These are phyloP conservation scores for Rhodocollybia butyracea DNA, from an alignment of 768 basidiomycete genomes.

Conservation along the genomic window DNA sequence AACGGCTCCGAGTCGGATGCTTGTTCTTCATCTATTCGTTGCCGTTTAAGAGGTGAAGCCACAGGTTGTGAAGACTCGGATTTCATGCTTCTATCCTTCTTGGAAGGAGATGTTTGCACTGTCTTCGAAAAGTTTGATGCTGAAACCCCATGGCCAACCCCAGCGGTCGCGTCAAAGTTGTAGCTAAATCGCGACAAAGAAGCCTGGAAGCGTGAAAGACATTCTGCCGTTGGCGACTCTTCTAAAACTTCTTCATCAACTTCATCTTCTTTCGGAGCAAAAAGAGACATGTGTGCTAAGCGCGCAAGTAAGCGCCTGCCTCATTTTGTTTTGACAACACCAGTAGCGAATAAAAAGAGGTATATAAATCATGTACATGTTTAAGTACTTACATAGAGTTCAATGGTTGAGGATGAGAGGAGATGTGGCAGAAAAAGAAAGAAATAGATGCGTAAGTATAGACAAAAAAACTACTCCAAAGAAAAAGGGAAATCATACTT, in stretches of 20 bases:
- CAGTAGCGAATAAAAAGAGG: not conserved
- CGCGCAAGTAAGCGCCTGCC: not conserved
- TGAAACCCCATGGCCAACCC: no score
- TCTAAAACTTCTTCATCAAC: not conserved
- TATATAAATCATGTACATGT: conserved; percentile 1
- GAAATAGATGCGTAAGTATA: not conserved
- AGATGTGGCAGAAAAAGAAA: not conserved
- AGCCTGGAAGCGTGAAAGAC: not conserved
- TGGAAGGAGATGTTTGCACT: not conserved
- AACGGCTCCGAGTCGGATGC: no score
- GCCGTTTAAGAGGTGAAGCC: not conserved
- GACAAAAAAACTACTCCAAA: not conserved
- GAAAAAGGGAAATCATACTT: no score
- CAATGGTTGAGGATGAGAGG: not conserved
- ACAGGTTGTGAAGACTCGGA: not conserved
- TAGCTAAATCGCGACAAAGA: not conserved
- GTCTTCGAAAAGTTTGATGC: not conserved
- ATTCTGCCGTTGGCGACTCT: not conserved
- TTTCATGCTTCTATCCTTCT: not conserved
- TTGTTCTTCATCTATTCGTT: not conserved
- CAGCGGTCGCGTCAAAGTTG: no score
- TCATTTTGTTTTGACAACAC: not conserved
- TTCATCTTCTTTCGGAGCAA: not conserved
- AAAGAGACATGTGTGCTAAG: not conserved
- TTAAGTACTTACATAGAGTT: conserved; percentile 1